phyloP scores from a whole-genome alignment of 345 rosid genomes.

The Nasturtium officinale region DNA sequence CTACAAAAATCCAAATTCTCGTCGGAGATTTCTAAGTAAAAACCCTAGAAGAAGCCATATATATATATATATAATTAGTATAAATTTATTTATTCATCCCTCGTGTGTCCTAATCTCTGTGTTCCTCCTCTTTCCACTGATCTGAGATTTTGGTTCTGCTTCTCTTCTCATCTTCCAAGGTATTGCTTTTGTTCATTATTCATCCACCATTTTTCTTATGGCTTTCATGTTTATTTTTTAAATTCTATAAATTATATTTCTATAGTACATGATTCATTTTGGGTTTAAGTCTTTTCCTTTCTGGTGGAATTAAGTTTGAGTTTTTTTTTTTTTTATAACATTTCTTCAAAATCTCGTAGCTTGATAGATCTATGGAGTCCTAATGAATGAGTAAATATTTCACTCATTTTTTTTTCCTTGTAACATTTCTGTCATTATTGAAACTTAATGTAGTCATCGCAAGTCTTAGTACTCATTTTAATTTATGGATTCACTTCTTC shows the following conservation, averaged over 20 bases:
- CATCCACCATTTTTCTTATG: not conserved
- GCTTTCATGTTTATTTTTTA: not conserved
- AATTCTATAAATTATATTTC: not conserved
- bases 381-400: not conserved
- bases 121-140: constrained; percentile 3
- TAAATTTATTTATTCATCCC: not conserved
- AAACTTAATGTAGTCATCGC: not conserved
- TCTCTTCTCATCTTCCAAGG: constrained; percentile 31
- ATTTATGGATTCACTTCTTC: not conserved
- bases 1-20: constrained; percentile 24
- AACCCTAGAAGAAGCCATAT: constrained; percentile 26
- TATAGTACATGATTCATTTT: not conserved
- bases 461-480: not conserved
- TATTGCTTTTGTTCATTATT: not conserved
- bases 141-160: constrained; percentile 33
- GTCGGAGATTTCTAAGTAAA: constrained; percentile 42
- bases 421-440: not conserved
- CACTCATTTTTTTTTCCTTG: not conserved
- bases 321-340: not conserved
- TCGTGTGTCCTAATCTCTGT: constrained; percentile 22
- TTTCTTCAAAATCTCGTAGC: not conserved
- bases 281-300: constrained; percentile 9
- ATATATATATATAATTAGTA: not conserved
- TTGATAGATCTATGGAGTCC: constrained; percentile 19
- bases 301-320: not conserved